A percentile compares a stretch with the other conserved stretches of the same genome.
These are phyloP conservation scores for Talinum fruticosum DNA, from an alignment of 148 eudicot species.

Conservation along the genomic window DNA sequence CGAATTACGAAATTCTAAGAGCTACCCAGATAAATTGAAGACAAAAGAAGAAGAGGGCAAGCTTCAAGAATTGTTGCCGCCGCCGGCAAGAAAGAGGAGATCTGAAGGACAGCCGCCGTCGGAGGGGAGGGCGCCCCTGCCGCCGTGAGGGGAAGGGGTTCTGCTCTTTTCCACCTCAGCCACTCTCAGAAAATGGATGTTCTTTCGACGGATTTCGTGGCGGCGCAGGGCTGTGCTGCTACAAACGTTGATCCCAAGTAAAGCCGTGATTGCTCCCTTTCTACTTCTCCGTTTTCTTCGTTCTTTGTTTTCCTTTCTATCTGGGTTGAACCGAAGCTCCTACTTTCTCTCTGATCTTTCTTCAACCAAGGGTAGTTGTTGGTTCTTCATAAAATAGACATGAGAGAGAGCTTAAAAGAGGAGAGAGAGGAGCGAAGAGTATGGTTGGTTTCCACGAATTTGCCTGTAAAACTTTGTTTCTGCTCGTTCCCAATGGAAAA, in stretches of 20 bases:
- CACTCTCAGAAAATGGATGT: conserved; percentile 9
- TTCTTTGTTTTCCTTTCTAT: background rate
- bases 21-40: conserved; percentile 16
- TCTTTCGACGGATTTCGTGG: conserved; percentile 1
- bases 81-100: conserved; percentile 83
- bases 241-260: conserved; percentile 17
- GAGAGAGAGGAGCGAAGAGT: background rate
- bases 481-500: background rate
- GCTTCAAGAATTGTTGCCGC: conserved; percentile 16
- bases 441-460: conserved; percentile 6
- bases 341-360: background rate
- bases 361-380: background rate
- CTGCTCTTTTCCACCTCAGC: conserved; percentile 9
- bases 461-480: background rate
- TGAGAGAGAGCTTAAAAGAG: background rate
- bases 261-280: conserved; percentile 36
- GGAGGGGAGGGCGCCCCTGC: conserved; percentile 85
- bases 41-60: conserved; percentile 23
- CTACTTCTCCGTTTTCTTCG: background rate
- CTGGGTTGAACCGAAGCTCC: background rate
- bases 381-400: background rate
- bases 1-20: conserved; percentile 22
- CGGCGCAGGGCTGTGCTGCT: conserved; percentile 10
- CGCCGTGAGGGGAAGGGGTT: conserved; percentile 86
- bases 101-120: conserved; percentile 90